Evolutionary conservation across 2,329 filamentous ascomycete genomes (phyloP).

Genomic region (Phoma sp.): DNA sequence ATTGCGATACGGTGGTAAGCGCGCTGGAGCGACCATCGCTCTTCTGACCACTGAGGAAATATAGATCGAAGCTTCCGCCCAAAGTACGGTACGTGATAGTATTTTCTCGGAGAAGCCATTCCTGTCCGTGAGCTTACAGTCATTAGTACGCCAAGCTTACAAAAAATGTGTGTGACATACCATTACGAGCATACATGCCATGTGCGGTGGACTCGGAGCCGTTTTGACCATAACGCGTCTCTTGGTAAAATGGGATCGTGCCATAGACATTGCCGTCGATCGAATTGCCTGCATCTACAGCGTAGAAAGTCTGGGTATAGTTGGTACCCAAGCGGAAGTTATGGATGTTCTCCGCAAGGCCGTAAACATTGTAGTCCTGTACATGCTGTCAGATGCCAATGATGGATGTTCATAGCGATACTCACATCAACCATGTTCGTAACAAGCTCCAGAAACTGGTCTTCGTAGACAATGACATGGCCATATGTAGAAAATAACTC

Average conservation of each 20-base stretch:
- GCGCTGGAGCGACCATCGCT: conserved; percentile 67
- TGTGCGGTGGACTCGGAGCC: conserved; percentile 13
- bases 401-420: conserved; percentile 45
- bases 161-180: background rate
- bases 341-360: conserved; percentile 75
- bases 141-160: background rate
- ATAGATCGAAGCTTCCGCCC: conserved; percentile 77
- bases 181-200: conserved; percentile 24
- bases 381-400: conserved; percentile 44
- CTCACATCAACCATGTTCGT: conserved; percentile 58
- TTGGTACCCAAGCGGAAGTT: conserved; percentile 67
- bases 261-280: conserved; percentile 19
- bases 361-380: conserved; percentile 72
- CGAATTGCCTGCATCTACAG: conserved; percentile 60
- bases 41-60: conserved; percentile 74
- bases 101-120: conserved; percentile 67
- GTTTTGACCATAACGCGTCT: conserved; percentile 17
- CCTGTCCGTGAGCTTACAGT: conserved; percentile 68
- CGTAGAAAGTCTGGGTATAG: conserved; percentile 72
- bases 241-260: conserved; percentile 22
- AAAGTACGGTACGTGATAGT: conserved; percentile 73
- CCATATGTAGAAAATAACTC: conserved; percentile 71
- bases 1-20: conserved; percentile 52
- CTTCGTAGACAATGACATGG: conserved; percentile 73
- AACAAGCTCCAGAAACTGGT: conserved; percentile 64